Percentiles rank a stretch among this genome's conserved stretches.
Conservation (phyloP, 2,329 filamentous ascomycete genomes). For the Cercospora beticola region DNA sequence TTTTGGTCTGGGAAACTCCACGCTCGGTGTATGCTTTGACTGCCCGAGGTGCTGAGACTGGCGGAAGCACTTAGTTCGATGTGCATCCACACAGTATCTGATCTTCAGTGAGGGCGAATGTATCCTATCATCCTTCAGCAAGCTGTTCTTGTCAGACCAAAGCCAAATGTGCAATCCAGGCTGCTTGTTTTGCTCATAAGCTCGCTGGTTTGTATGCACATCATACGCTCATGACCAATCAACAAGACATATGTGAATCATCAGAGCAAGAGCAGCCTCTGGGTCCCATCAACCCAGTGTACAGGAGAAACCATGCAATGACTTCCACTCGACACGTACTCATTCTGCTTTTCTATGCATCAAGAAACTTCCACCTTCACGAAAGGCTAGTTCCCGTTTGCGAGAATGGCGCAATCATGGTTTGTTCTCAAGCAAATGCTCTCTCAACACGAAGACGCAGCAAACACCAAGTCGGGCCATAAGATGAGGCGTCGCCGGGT, state of each 20-base stretch:
- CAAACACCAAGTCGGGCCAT: background rate
- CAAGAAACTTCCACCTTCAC: background rate
- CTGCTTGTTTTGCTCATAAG: too few relatives aligned
- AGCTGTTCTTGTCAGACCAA: background rate
- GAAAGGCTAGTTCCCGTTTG: background rate
- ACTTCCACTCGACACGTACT: background rate
- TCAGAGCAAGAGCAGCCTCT: too few relatives aligned
- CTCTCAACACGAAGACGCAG: background rate
- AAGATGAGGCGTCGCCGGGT: background rate
- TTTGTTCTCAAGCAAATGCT: background rate
- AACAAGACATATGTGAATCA: too few relatives aligned
- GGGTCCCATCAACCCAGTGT: background rate
- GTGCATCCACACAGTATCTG: background rate
- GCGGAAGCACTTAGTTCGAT: background rate
- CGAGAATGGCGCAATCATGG: background rate
- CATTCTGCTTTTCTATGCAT: background rate
- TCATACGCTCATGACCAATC: too few relatives aligned
- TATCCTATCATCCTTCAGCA: background rate
- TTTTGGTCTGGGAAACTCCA: background rate
- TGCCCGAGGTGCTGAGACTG: background rate
- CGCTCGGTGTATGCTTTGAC: background rate
- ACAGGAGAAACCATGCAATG: background rate
- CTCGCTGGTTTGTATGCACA: too few relatives aligned
- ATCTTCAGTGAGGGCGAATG: background rate
- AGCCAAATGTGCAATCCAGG: too few relatives aligned